A percentile compares a stretch with the other conserved stretches of the same genome.
phyloP scores from a whole-genome alignment of 352 stramenopile genomes.

The Phytophthora tentaculata region DNA sequence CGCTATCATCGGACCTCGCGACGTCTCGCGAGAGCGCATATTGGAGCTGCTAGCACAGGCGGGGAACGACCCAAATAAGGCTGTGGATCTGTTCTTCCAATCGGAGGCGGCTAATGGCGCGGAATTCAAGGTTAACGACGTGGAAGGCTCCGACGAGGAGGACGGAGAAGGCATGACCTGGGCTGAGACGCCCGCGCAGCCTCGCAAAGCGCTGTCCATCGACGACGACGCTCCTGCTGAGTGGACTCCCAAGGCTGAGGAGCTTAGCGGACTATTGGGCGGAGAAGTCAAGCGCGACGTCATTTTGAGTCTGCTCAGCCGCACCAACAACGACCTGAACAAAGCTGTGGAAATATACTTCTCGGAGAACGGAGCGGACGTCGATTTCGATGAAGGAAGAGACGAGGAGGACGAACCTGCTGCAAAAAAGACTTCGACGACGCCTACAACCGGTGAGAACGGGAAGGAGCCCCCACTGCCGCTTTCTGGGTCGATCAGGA shows the following conservation, averaged over 20 bases:
- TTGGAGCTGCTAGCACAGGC: constrained; percentile 64
- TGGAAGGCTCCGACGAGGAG: constrained; percentile 54
- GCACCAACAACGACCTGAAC: constrained; percentile 77
- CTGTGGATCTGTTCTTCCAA: constrained; percentile 84
- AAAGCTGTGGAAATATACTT: constrained; percentile 87
- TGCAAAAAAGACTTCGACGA: constrained; percentile 27
- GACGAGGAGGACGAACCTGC: constrained; percentile 49
- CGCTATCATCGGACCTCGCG: constrained; percentile 72
- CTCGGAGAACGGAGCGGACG: constrained; percentile 56
- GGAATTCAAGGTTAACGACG: constrained; percentile 55
- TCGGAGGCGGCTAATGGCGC: constrained; percentile 50
- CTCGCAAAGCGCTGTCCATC: constrained; percentile 13
- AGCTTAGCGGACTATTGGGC: constrained; percentile 77
- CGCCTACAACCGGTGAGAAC: constrained; percentile 16
- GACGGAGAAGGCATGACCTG: constrained; percentile 30
- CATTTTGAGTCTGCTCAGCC: constrained; percentile 61
- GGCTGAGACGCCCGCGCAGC: constrained; percentile 25
- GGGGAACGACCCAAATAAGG: constrained; percentile 82
- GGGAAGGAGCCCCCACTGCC: constrained; percentile 14
- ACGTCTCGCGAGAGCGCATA: constrained; percentile 72
- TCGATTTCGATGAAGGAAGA: constrained; percentile 48
- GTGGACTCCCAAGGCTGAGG: constrained; percentile 55
- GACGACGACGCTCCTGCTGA: constrained; percentile 19
- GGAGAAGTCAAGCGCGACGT: constrained; percentile 62
- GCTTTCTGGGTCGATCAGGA: constrained; percentile 19